Evolutionary conservation across 805 yeast genomes (phyloP), one percentile per base, ranked within the genome.

Genomic region (Barnettozyma botsteinii): DNA sequence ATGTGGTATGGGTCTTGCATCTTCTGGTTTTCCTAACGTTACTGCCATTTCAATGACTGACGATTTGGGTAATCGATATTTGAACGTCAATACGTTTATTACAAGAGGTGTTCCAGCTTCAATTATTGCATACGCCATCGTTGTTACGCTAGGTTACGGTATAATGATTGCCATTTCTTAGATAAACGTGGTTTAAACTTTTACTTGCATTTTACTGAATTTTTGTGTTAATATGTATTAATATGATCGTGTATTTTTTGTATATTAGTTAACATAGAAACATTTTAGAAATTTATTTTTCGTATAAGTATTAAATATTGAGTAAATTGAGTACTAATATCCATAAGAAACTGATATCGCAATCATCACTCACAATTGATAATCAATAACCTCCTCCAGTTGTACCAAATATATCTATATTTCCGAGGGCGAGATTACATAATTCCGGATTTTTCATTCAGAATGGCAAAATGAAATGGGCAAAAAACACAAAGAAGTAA

Each of bases 11-110:
- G 98, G 96, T 5, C 70, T 91, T 42, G 97, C 98, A 2, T 89
- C 98, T 0, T 82, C 95, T 0, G 98, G 98, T 0, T 93, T 93
- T 72, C 98, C 98, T n/a, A 91, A 93, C 56, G 96, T 93, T 27
- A 89, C 98, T 0, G 98, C 98, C 0, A 86, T 93, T 45, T 86
- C 97, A 47, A 81, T 86, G 82, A 76, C 89, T 3, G 96, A 91
- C 58, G 93, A 85, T 47, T 74, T 87, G 35, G 97, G 97, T n/a
- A 77, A 79, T 36, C 85, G 94, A 21, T 91, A 89, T 56, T 66
- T 91, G 50, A 79, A 81, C 9, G 96, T 88, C 26, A 67, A 73
- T 21, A 82, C 85, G 4, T 93, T 91, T 57, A 84, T 91, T 40
- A 81, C 85, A 5, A 75, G 95, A 49, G 98, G 98, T 62, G 86